These are phyloP conservation scores for Boletus sensibilis DNA, from an alignment of 768 basidiomycete species.

Conservation along the genomic window DNA sequence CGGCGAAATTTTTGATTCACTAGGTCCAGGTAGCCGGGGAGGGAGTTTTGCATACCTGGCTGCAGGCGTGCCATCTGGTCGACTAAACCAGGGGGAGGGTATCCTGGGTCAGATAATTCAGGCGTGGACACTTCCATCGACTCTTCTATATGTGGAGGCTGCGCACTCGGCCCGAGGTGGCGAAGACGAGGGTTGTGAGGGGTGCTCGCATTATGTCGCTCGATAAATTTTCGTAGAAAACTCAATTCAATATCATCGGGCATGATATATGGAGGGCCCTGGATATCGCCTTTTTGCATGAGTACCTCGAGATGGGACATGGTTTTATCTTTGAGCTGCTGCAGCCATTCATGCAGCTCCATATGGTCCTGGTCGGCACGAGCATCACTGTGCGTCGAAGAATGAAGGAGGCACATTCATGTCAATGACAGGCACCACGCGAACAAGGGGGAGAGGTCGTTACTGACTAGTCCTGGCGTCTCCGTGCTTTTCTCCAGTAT, in stretches of 20 bases:
- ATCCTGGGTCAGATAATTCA: conserved; percentile 35
- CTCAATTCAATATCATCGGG: conserved; percentile 73
- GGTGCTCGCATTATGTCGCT: conserved; percentile 70
- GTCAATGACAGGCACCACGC: conserved; percentile 4
- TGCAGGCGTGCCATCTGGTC: conserved; percentile 37
- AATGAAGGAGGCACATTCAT: neutral
- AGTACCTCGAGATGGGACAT: conserved; percentile 85
- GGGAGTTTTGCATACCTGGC: conserved; percentile 27
- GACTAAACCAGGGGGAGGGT: conserved; percentile 29
- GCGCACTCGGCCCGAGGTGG: conserved; percentile 39
- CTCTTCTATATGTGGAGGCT: conserved; percentile 34
- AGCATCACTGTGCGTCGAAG: conserved; percentile 44
- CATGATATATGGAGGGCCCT: conserved; percentile 80
- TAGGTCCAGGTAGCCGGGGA: neutral
- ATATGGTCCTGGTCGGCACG: conserved; percentile 86
- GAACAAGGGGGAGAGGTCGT: neutral
- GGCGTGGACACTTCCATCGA: conserved; percentile 36
- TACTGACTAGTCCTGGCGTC: conserved; percentile 68
- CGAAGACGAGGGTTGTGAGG: conserved; percentile 81
- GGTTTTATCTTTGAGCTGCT: conserved; percentile 84
- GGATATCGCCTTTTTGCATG: conserved; percentile 87
- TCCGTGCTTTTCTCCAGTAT: conserved; percentile 79
- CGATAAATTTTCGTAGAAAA: conserved; percentile 80
- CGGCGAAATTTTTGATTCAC: conserved; percentile 2
- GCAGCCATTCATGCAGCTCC: conserved; percentile 86